Conservation (phyloP, 23 red algal genomes). For the Chondrus crispus region DNA sequence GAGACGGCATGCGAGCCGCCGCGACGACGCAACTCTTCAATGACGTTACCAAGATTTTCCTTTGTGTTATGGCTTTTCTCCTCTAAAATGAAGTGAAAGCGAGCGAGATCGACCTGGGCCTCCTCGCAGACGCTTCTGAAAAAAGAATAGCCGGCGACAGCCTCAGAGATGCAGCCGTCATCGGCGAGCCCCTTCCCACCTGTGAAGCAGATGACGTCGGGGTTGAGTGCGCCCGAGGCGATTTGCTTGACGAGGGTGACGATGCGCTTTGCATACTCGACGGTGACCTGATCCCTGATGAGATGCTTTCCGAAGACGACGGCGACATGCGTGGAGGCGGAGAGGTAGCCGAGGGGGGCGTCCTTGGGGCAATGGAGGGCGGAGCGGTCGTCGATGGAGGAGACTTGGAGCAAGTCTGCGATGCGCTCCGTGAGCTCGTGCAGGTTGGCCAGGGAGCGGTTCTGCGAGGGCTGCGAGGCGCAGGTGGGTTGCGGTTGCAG, state of each 20-base stretch:
- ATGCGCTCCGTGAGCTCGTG: slow-evolving; percentile 69
- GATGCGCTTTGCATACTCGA: slow-evolving; percentile 84
- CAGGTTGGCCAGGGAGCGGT: slow-evolving; percentile 55
- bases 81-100: slow-evolving; percentile 61
- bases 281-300: slow-evolving; percentile 77
- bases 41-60: slow-evolving; percentile 59
- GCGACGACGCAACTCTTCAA: slow-evolving; percentile 45
- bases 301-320: slow-evolving; percentile 91
- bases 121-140: slow-evolving; percentile 88
- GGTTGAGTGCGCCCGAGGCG: slow-evolving; percentile 45
- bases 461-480: not conserved
- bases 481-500: not conserved
- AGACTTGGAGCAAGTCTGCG: slow-evolving; percentile 57
- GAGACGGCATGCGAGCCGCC: slow-evolving; percentile 40
- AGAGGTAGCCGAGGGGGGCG: slow-evolving; percentile 48
- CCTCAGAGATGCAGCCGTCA: slow-evolving; percentile 65
- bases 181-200: slow-evolving; percentile 47
- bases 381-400: slow-evolving; percentile 19
- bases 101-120: slow-evolving; percentile 44
- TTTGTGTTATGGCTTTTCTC: slow-evolving; percentile 48
- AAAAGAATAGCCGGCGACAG: slow-evolving; percentile 80
- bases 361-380: slow-evolving; percentile 60
- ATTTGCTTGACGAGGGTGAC: slow-evolving; percentile 78
- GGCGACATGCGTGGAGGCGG: slow-evolving; percentile 61
- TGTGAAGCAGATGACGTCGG: slow-evolving; percentile 79